phyloP scores from a whole-genome alignment of 75 land plant genomes.

The Isoetes taiwanensis region DNA sequence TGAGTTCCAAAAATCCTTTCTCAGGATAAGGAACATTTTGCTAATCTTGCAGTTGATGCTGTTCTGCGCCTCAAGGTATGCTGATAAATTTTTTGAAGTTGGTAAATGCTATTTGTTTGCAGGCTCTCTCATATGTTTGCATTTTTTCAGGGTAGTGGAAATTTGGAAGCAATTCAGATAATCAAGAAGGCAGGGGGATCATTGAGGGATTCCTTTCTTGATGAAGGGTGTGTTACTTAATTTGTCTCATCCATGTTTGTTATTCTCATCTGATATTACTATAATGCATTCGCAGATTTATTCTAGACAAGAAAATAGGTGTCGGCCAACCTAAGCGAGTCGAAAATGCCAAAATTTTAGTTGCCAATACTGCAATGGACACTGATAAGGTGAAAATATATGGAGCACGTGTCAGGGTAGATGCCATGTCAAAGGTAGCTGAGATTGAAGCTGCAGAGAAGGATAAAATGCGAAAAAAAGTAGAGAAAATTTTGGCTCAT shows the following conservation, averaged over 20 bases:
- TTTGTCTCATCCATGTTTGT: background rate
- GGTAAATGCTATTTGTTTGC: too few relatives aligned
- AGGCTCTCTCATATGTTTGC: too few relatives aligned
- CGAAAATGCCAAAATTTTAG: slow-evolving; percentile 94
- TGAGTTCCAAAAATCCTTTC: slow-evolving; percentile 95
- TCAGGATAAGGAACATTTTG: slow-evolving; percentile 91
- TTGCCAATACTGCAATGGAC: slow-evolving; percentile 98
- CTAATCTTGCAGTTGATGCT: slow-evolving; percentile 82
- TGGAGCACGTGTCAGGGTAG: slow-evolving; percentile 96
- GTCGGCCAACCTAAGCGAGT: slow-evolving; percentile 93
- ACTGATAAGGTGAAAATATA: slow-evolving; percentile 96
- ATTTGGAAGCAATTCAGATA: slow-evolving; percentile 86
- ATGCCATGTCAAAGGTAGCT: slow-evolving; percentile 91
- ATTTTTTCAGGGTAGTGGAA: slow-evolving; percentile 88
- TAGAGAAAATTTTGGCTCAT: slow-evolving; percentile 77
- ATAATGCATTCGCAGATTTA: slow-evolving; percentile 84
- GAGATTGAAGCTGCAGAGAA: slow-evolving; percentile 89
- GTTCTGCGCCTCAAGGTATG: slow-evolving; percentile 78
- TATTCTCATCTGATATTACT: too few relatives aligned
- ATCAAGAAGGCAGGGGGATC: slow-evolving; percentile 96
- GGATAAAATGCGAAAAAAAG: slow-evolving; percentile 82
- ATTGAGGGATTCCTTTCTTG: slow-evolving; percentile 80
- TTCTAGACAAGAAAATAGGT: slow-evolving; percentile 95
- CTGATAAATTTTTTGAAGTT: too few relatives aligned
- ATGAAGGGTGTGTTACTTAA: slow-evolving; percentile 59